Percentiles rank a stretch among this genome's conserved stretches.
Evolutionary conservation across 2,329 filamentous ascomycete genomes (phyloP).

Genomic region (Ophiostoma himal-ulmi): DNA sequence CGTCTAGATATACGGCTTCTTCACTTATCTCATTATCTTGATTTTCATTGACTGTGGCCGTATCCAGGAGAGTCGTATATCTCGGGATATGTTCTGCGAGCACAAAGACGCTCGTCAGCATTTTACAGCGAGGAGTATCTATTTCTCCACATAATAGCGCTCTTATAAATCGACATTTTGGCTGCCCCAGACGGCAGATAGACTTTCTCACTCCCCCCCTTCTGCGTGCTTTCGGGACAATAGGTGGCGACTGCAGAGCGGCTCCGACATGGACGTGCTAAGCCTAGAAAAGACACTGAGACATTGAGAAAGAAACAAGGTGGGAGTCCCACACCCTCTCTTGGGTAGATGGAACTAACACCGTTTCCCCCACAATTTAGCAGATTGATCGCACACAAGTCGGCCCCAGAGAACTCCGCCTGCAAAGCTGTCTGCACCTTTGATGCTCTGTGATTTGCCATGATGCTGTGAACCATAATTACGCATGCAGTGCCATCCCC

Average conservation of each 20-base stretch:
- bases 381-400: not conserved
- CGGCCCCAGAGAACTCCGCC: not conserved
- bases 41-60: too few relatives aligned
- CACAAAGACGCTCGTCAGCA: not conserved
- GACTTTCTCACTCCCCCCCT: slow-evolving; percentile 1
- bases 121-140: not conserved
- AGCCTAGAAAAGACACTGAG: not conserved
- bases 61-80: not conserved
- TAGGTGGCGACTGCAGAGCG: slow-evolving; percentile 22
- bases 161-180: not conserved
- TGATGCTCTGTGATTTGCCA: not conserved
- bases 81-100: not conserved
- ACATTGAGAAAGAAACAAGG: not conserved
- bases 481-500: not conserved
- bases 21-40: too few relatives aligned
- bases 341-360: not conserved
- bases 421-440: not conserved
- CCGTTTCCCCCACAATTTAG: not conserved
- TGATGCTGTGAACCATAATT: not conserved
- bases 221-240: slow-evolving; percentile 15
- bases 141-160: not conserved
- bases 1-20: too few relatives aligned
- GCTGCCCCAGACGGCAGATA: slow-evolving; percentile 3
- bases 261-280: slow-evolving; percentile 17
- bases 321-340: not conserved